These are phyloP conservation scores for Flaveria ramosissima DNA, from an alignment of 129 eudicot species.

Conservation along the genomic window DNA sequence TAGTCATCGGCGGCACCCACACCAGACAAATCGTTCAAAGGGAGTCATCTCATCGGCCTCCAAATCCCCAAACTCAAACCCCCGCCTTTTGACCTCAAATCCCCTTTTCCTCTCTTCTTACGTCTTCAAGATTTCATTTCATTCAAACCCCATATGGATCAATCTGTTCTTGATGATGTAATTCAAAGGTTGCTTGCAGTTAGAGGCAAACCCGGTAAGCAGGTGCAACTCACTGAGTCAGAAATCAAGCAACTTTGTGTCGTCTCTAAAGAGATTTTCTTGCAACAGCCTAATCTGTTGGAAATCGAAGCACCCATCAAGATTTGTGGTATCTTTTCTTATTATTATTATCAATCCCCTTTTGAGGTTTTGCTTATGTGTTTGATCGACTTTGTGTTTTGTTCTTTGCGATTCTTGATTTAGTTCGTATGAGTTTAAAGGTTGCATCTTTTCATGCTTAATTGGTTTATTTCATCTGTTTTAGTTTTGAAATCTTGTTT, in stretches of 20 bases:
- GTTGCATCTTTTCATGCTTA: too few relatives aligned
- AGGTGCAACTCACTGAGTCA: conserved; percentile 79
- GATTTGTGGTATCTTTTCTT: conserved; percentile 57
- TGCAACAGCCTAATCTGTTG: conserved; percentile 77
- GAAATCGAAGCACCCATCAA: conserved; percentile 90
- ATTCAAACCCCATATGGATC: conserved; percentile 44
- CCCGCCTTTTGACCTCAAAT: too few relatives aligned
- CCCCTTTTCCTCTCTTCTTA: too few relatives aligned
- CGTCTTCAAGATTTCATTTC: too few relatives aligned
- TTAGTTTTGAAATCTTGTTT: neutral
- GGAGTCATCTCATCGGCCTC: too few relatives aligned
- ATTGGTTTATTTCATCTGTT: neutral
- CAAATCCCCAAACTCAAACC: too few relatives aligned
- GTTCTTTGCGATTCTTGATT: neutral
- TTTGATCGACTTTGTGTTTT: neutral
- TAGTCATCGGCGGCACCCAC: conserved; percentile 18
- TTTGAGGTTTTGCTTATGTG: conserved; percentile 8
- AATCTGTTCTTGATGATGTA: conserved; percentile 60
- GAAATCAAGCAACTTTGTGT: conserved; percentile 86
- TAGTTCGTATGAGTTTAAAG: neutral
- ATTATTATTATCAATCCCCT: neutral
- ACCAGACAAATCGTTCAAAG: conserved; percentile 3
- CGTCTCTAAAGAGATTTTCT: conserved; percentile 49
- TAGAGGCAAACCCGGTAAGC: conserved; percentile 75
- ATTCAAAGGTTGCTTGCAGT: conserved; percentile 71